Evolutionary conservation across 139 green algal species (phyloP).

Genomic region (Chlorella ohadii): DNA sequence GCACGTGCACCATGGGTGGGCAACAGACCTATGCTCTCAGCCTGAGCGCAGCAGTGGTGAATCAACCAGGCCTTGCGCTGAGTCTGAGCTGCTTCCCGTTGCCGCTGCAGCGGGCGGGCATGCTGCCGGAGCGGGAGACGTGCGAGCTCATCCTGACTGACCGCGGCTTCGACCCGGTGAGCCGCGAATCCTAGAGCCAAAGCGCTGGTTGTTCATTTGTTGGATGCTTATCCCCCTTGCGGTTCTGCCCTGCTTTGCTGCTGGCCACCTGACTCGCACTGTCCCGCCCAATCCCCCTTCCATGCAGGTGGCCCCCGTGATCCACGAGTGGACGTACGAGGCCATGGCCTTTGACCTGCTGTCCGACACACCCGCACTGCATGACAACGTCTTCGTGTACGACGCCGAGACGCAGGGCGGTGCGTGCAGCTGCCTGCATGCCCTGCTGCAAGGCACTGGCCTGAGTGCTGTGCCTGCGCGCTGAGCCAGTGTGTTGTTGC

Average conservation of each 20-base stretch:
- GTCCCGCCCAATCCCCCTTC: conserved; percentile 6
- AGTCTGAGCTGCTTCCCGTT: no score
- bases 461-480: neutral
- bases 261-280: no score
- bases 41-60: conserved; percentile 31
- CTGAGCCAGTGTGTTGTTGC: no score
- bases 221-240: neutral
- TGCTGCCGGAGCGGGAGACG: conserved; percentile 65
- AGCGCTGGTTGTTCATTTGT: no score
- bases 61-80: no score
- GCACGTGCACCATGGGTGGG: no score
- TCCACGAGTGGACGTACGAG: conserved; percentile 99
- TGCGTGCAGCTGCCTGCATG: neutral
- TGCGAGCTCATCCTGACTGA: conserved; percentile 96
- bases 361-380: conserved; percentile 42
- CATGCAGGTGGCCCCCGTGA: conserved; percentile 84
- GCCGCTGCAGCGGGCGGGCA: conserved; percentile 27
- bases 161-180: conserved; percentile 70
- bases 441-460: neutral
- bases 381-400: conserved; percentile 78
- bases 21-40: no score
- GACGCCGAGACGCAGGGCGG: conserved; percentile 55
- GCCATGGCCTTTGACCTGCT: conserved; percentile 94
- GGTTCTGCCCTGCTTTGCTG: no score
- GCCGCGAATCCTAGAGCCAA: no score